Percentiles rank a stretch among this genome's conserved stretches.
phyloP scores from a whole-genome alignment of 1,284 basidiomycete species.

The Ganoderma multipileum region DNA sequence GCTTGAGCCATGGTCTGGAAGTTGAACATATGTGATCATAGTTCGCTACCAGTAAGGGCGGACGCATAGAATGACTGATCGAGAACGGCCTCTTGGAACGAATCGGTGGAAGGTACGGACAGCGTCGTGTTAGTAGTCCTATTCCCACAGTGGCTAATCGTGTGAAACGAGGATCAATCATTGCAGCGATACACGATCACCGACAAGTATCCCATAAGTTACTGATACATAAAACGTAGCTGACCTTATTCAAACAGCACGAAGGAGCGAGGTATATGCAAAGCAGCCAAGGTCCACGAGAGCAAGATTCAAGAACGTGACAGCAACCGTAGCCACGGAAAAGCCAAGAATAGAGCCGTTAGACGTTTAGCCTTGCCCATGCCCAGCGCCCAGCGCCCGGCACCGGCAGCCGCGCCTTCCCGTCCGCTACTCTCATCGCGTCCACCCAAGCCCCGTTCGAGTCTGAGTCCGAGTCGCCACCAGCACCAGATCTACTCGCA shows the following conservation, averaged over 20 bases:
- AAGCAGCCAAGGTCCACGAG: neutral
- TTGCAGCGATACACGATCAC: neutral
- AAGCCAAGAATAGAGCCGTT: neutral
- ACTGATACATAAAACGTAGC: neutral
- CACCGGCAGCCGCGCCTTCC: slow-evolving; percentile 18
- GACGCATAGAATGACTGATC: neutral
- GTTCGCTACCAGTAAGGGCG: neutral
- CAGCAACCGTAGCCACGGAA: neutral
- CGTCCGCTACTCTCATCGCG: slow-evolving; percentile 20
- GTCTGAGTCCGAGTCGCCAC: no score
- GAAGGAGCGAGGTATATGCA: neutral
- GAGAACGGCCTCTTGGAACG: neutral
- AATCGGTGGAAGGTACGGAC: neutral
- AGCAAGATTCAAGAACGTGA: neutral
- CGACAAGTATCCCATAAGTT: neutral
- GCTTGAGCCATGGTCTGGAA: neutral
- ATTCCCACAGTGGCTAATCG: no score
- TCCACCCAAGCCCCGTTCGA: slow-evolving; percentile 5
- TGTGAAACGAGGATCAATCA: neutral
- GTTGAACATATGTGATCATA: neutral
- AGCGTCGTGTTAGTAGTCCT: neutral
- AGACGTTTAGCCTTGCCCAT: neutral
- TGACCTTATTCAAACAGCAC: neutral
- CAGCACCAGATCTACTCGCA: no score
- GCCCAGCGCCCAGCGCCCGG: slow-evolving; percentile 18